phyloP scores from a whole-genome alignment of 1,284 basidiomycete genomes.

The Pseudozyma sp. region DNA sequence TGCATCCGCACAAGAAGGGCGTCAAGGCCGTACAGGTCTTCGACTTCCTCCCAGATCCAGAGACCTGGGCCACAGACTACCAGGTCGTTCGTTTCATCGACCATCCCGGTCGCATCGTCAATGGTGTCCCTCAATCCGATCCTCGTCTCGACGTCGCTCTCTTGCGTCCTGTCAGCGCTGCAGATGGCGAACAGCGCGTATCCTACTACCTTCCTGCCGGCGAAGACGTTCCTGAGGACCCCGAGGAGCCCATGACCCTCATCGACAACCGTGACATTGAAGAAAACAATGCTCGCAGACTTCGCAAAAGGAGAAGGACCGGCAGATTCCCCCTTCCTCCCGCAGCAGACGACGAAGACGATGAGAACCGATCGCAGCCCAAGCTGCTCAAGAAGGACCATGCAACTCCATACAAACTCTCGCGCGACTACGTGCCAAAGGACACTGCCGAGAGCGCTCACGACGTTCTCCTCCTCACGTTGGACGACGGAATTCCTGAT shows the following conservation, averaged over 20 bases:
- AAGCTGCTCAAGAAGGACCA: conserved; percentile 44
- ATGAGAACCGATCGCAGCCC: conserved; percentile 13
- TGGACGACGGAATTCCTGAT: conserved; percentile 61
- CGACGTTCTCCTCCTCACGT: conserved; percentile 55
- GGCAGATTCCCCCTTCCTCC: conserved; percentile 53
- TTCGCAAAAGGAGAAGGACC: conserved; percentile 57
- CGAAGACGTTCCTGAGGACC: conserved; percentile 51
- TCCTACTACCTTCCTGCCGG: conserved; percentile 62
- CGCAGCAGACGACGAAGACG: conserved; percentile 14
- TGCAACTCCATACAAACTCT: conserved; percentile 56
- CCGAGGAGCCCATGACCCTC: conserved; percentile 35
- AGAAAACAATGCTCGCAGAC: conserved; percentile 52
- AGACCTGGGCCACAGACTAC: conserved; percentile 66
- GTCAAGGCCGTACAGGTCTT: conserved; percentile 61
- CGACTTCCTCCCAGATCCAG: conserved; percentile 65
- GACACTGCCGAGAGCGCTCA: conserved; percentile 47
- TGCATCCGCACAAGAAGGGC: conserved; percentile 62
- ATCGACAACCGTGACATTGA: conserved; percentile 40
- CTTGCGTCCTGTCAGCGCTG: conserved; percentile 57
- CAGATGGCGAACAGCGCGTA: conserved; percentile 60
- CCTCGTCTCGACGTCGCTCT: conserved; percentile 57
- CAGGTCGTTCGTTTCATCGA: conserved; percentile 66
- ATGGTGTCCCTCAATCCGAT: conserved; percentile 53
- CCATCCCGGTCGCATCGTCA: conserved; percentile 55
- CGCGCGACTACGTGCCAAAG: conserved; percentile 59